Conservation (phyloP, 2,329 filamentous ascomycete species). For the Xylaria hypoxylon region DNA sequence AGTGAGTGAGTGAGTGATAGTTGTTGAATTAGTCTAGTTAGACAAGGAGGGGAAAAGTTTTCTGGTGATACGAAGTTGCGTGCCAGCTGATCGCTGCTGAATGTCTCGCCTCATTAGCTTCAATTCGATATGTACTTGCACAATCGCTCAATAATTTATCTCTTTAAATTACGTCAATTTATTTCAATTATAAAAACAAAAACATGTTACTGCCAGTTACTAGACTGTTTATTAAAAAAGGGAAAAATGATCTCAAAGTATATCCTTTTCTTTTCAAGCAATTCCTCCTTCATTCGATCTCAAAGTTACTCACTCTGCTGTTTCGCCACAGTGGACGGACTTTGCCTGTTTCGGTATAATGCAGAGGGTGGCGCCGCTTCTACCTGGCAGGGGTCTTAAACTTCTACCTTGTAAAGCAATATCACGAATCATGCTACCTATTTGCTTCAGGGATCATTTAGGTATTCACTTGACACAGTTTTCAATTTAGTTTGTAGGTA, state of each 20-base stretch:
- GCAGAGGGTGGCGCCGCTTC: slow-evolving; percentile 3
- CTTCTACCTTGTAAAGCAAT: slow-evolving; percentile 36
- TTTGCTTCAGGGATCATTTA: background rate
- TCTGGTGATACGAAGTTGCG: slow-evolving; percentile 35
- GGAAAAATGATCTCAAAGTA: background rate
- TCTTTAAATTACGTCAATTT: background rate
- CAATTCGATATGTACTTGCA: background rate
- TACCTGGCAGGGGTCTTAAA: slow-evolving; percentile 45
- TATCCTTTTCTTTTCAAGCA: background rate
- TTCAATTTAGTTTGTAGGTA: too few relatives aligned
- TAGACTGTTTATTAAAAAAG: background rate
- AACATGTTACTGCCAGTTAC: background rate
- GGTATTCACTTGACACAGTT: too few relatives aligned
- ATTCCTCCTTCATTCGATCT: background rate
- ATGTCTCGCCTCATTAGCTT: background rate
- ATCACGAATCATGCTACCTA: background rate
- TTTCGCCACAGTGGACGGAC: background rate
- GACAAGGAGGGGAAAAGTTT: slow-evolving; percentile 43
- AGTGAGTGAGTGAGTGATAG: background rate
- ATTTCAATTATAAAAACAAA: background rate
- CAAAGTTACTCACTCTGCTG: background rate
- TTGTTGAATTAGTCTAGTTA: background rate
- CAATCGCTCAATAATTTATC: background rate
- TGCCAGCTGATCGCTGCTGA: background rate
- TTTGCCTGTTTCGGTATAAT: slow-evolving; percentile 37